These are phyloP conservation scores for Yamadazyma laniorum DNA, from an alignment of 805 yeast genomes.

Conservation along the genomic window DNA sequence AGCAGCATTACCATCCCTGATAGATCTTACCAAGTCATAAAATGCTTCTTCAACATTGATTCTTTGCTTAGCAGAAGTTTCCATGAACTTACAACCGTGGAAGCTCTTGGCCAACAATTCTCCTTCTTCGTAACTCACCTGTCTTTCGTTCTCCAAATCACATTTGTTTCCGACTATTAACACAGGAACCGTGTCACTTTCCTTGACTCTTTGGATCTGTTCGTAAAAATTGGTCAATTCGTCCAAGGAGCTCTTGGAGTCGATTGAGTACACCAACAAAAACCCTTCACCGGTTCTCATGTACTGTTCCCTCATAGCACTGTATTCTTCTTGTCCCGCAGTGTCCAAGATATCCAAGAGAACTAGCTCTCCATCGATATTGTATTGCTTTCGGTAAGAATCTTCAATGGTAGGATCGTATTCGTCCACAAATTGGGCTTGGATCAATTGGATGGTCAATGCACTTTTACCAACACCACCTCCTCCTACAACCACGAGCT, in stretches of 20 bases:
- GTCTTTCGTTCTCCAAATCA: conserved; percentile 74
- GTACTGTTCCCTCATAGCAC: conserved; percentile 82
- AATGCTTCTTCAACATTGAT: conserved; percentile 87
- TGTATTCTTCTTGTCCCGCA: conserved; percentile 97
- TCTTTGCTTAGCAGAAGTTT: conserved; percentile 90
- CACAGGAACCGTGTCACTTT: conserved; percentile 70
- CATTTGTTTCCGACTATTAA: conserved; percentile 76
- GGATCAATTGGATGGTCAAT: conserved; percentile 89
- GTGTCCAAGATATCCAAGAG: conserved; percentile 88
- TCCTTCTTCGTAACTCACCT: conserved; percentile 69
- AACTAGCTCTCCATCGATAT: conserved; percentile 74
- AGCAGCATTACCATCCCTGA: conserved; percentile 29
- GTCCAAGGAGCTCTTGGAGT: conserved; percentile 80
- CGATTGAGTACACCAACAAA: conserved; percentile 82
- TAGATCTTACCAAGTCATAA: conserved; percentile 61
- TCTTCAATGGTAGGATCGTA: conserved; percentile 98
- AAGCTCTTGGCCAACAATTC: conserved; percentile 59
- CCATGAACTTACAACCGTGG: conserved; percentile 68
- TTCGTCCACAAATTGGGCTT: conserved; percentile 93
- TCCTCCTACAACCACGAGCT: conserved; percentile 95
- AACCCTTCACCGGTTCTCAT: conserved; percentile 97
- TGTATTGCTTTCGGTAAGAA: conserved; percentile 83
- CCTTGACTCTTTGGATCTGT: conserved; percentile 77
- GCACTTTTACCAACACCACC: conserved; percentile 99
- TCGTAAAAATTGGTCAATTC: conserved; percentile 77